phyloP scores from a whole-genome alignment of 2,329 filamentous ascomycete species.

The Metarhizium brunneum region DNA sequence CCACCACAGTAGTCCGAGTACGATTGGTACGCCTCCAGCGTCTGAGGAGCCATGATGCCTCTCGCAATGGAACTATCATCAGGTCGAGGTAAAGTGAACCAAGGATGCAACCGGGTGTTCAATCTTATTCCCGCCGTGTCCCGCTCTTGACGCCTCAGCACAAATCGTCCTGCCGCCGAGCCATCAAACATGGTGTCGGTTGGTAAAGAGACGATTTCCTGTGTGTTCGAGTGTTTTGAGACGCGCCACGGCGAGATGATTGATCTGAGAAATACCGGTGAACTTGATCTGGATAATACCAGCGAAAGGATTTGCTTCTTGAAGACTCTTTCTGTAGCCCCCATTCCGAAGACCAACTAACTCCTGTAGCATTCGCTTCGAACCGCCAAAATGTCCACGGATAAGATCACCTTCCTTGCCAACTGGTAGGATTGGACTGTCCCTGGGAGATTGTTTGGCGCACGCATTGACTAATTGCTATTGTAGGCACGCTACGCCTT shows the following conservation, averaged over 20 bases:
- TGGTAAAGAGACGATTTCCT: not conserved
- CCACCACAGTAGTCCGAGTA: not conserved
- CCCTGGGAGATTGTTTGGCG: conserved; percentile 9
- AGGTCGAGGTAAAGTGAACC: conserved; percentile 36
- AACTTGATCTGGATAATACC: conserved; percentile 86
- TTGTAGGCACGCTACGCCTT: conserved; percentile 67
- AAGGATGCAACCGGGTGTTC: conserved; percentile 39
- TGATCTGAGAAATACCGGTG: conserved; percentile 68
- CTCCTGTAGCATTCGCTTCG: conserved; percentile 32
- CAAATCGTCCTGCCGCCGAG: not conserved
- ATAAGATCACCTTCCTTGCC: conserved; percentile 78
- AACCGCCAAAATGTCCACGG: conserved; percentile 59
- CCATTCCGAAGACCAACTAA: conserved; percentile 32
- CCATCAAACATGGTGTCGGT: not conserved
- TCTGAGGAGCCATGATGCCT: conserved; percentile 16
- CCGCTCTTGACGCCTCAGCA: not conserved
- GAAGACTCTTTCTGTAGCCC: conserved; percentile 23
- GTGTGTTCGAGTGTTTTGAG: not conserved
- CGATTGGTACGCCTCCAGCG: conserved; percentile 10
- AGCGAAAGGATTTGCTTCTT: conserved; percentile 83
- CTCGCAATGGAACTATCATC: conserved; percentile 23
- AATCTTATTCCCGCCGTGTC: conserved; percentile 10
- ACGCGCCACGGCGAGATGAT: conserved; percentile 14
- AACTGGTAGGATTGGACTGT: conserved; percentile 53
- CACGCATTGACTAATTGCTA: not conserved